Percentiles rank a stretch among this genome's conserved stretches.
Evolutionary conservation across 2,329 filamentous ascomycete species (phyloP).

Genomic region (Ceratocystis cacaofunesta): DNA sequence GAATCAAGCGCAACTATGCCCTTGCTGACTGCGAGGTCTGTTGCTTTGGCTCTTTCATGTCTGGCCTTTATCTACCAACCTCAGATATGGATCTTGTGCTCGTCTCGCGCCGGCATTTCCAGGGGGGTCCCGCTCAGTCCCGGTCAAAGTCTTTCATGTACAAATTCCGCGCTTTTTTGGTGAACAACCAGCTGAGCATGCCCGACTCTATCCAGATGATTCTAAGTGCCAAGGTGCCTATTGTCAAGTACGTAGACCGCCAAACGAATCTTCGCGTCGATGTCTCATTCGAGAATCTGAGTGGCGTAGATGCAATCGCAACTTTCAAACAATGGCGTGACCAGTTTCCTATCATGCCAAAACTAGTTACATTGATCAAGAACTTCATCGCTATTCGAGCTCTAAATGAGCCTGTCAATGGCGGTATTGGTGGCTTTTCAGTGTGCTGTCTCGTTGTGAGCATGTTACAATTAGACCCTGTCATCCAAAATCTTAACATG

Average conservation of each 20-base stretch:
- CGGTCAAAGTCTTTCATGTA: slow-evolving; percentile 42
- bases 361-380: slow-evolving; percentile 77
- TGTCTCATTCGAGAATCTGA: slow-evolving; percentile 84
- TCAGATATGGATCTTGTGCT: slow-evolving; percentile 92
- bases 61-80: slow-evolving; percentile 53
- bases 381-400: slow-evolving; percentile 82
- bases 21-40: slow-evolving; percentile 49
- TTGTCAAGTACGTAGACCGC: slow-evolving; percentile 79
- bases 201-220: slow-evolving; percentile 52
- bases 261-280: slow-evolving; percentile 72
- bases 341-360: slow-evolving; percentile 69
- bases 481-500: slow-evolving; percentile 46
- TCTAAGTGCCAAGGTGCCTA: slow-evolving; percentile 63
- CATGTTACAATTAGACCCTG: slow-evolving; percentile 67
- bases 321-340: slow-evolving; percentile 71
- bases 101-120: slow-evolving; percentile 44
- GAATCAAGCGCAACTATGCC: slow-evolving; percentile 37
- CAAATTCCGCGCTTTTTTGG: slow-evolving; percentile 47
- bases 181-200: slow-evolving; percentile 40
- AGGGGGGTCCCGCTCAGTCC: slow-evolving; percentile 35
- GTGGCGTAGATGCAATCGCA: slow-evolving; percentile 62
- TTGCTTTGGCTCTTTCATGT: slow-evolving; percentile 88
- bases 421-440: slow-evolving; percentile 85
- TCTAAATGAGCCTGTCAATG: slow-evolving; percentile 79
- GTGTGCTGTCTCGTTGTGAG: slow-evolving; percentile 88